Base-by-base conservation (phyloP, 148 eudicot species). In the Chenopodium berlandieri region DNA sequence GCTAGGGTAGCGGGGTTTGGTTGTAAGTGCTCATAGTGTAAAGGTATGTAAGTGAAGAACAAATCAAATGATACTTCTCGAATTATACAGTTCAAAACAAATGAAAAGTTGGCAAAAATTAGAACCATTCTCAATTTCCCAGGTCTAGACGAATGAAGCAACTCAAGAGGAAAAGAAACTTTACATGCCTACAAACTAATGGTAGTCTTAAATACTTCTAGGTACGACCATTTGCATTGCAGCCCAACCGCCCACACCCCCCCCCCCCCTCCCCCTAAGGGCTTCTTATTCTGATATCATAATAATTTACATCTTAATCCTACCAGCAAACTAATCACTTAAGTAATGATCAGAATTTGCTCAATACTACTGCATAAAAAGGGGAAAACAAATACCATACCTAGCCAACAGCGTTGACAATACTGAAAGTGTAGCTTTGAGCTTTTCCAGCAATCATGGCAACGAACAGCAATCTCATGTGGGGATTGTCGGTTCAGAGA, bases 371-470 rank as follows among this genome's bases (percentile, higher is more conserved):
- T 14, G 62, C 5, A 56, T 46, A 6, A 74, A n/a, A 58, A 78
- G 63, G 10, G 73, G 13, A 68, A 9, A 7, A 52, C 78, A 67
- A 60, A 47, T 75, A 81, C 64, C 79, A 75, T 97, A 97, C 99
- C 99, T 34, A 94, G 86, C 99, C 99, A 97, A 88, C 99, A 97
- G 46, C 81, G 85, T 85, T 71, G 83, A 82, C 99, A 97, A 82
- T 84, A 92, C 76, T 87, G 85, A 82, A 91, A 94, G 84, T 89
- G 78, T 32, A 77, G 75, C 82, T 88, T 88, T 77, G 98, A 91
- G 84, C 66, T 90, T 82, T 78, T 88, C 94, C 93, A 94, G 89
- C 99, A 97, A 79, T 91, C 97, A 88, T 92, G 97, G 84, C 99
- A 97, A 78, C 62, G 89, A 75, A 89, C 82, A 84, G 83, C 27